A percentile compares a stretch with the other conserved stretches of the same genome.
Evolutionary conservation across 805 yeast genomes (phyloP).

Genomic region (Tetrapisispora pingtungensis): DNA sequence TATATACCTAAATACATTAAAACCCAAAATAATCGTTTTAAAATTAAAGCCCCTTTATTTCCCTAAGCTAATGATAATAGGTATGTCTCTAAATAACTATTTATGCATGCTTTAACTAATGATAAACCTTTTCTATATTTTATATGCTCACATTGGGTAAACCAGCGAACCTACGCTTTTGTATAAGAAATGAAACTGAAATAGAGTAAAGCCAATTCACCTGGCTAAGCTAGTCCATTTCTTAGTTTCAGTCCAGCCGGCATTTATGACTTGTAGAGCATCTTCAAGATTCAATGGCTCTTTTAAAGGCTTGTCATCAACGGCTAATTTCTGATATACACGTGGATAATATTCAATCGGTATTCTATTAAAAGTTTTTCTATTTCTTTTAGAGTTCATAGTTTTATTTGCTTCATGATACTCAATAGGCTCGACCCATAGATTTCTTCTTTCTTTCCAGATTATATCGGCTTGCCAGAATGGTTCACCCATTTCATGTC

Average conservation of each 20-base stretch:
- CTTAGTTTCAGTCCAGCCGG: slow-evolving; percentile 77
- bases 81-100: no score
- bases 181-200: no score
- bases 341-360: slow-evolving; percentile 45
- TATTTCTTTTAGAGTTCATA: slow-evolving; percentile 5
- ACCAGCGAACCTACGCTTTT: no score
- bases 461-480: slow-evolving; percentile 46
- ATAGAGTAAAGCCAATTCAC: no score
- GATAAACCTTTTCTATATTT: no score
- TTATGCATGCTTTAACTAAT: no score
- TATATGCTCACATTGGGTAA: no score
- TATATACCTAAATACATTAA: no score
- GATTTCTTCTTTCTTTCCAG: slow-evolving; percentile 60
- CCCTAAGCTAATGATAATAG: no score
- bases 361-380: slow-evolving; percentile 25
- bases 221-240: slow-evolving; percentile 53
- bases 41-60: no score
- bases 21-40: no score
- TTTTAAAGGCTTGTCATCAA: slow-evolving; percentile 57
- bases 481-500: slow-evolving; percentile 28
- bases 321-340: slow-evolving; percentile 60
- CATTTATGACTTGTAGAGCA: slow-evolving; percentile 57
- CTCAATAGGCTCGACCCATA: slow-evolving; percentile 45
- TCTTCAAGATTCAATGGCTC: slow-evolving; percentile 66
- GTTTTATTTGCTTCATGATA: neutral